Base-by-base conservation (phyloP, 1,139 yeast genomes). In the Diutina ranongensis region DNA sequence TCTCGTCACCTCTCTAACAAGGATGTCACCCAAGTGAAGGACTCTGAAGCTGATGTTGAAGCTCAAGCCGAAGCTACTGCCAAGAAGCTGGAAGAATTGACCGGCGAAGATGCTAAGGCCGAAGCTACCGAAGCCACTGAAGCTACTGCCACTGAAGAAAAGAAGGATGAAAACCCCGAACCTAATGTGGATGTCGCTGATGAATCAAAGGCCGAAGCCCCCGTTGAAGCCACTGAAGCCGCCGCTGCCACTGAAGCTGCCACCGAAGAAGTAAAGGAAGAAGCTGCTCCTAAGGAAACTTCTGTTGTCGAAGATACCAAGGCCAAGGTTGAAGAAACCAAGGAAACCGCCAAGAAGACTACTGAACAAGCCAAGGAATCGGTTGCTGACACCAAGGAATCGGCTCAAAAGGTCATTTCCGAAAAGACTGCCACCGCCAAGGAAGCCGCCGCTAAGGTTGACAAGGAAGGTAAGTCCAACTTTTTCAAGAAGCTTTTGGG, bases 401-500 rank as follows among this genome's bases (percentile, higher is more conserved):
- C 22, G 45, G 51, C 50, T 36, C 48, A 46, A 50, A 49, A 48
- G 52, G 41, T 36, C 47, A 47, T 48, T 45, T 60, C 50, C 40
- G 63, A 60, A 48, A 59, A 52, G 47, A 67, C 67, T 45, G 58
- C 62, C 55, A 62, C 60, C 22, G 63, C 61, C 42, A 62, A 61
- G 45, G 60, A 58, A 48, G 42, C 42, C 22, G 42, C 42, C 32
- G 42, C 20, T n/a, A 35, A 45, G 48, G 41, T 21, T 15, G 45
- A 22, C 22, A 45, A 48, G 45, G 47, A 31, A 47, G 67, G 72
- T 65, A 74, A 73, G 72, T 67, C 67, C 56, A 68, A 69, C 51
- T 62, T 72, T 58, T 67, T 73, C 63, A 75, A 72, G 68, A 75
- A 67, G 61, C 60, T 73, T 48, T 56, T 71, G 51, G 58, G 62